Evolutionary conservation across 140 eudicot genomes (phyloP), one percentile per base, ranked within the genome.

Genomic region (Flaveria floridana): DNA sequence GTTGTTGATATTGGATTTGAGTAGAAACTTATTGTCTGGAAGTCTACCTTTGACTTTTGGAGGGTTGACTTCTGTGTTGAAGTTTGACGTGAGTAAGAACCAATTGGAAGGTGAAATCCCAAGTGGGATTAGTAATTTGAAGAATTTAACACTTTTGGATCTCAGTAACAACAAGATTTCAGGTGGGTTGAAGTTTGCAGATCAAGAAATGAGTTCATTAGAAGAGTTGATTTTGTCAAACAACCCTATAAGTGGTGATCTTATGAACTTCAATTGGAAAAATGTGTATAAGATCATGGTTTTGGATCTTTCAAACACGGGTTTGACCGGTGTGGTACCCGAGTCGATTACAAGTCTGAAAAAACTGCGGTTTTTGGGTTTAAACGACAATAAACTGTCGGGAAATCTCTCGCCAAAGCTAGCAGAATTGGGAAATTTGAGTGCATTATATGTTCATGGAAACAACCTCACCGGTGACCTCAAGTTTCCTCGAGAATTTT

Each of bases 391-490:
- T 78, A 85, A 79, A 56, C 81, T 93, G 42, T 83, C 91, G 20
- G 98, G 98, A 20, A 64, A 73, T 52, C 74, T 90, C 57, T 78
- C 98, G 18, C 72, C 86, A 18, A 82, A 86, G 23, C 82, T 92
- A 52, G 87, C 84, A 19, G 80, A 70, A 15, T 30, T 93, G 80
- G 82, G 82, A 2, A 79, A 65, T 78, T 68, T 93, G 37, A 83
- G 83, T 61, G 88, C 97, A 48, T 64, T 93, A 15, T 88, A 89
- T 53, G 71, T 93, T 15, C 73, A 93, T 67, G 93, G 93, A 42
- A 93, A 93, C 48, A 88, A 86, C 78, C 84, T 93, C 70, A 83
- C 88, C 44, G 98, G 97, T n/a, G 86, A 84, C 80, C 89, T 93
- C 55, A 82, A 82, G 7, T 90, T 93, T 75, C 77, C 91, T 0